Evolutionary conservation across 2,329 filamentous ascomycete species (phyloP).

Genomic region (Colletotrichum tofieldiae): DNA sequence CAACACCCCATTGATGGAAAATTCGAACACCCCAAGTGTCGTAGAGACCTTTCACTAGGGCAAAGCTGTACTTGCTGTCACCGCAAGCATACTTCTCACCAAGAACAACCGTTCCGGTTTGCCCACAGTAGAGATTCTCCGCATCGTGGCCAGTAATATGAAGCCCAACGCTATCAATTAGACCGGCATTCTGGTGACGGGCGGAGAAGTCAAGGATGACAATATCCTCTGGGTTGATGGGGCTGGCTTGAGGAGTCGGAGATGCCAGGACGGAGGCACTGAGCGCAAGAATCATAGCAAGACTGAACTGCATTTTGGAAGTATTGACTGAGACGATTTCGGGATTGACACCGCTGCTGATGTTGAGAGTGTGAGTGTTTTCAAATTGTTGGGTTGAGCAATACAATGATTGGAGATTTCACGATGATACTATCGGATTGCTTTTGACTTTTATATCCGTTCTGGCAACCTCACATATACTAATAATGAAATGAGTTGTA

Average conservation of each 20-base stretch:
- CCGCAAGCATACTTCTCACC: conserved; percentile 24
- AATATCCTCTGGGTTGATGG: not conserved
- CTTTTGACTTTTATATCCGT: not conserved
- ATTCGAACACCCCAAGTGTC: conserved; percentile 15
- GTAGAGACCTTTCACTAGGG: conserved; percentile 11
- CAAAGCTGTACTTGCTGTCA: conserved; percentile 31
- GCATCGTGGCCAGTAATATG: conserved; percentile 16
- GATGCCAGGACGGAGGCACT: not conserved
- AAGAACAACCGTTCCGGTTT: conserved; percentile 7
- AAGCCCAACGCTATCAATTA: conserved; percentile 13
- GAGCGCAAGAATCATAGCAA: not conserved
- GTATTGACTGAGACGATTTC: not conserved
- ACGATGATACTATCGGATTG: not conserved
- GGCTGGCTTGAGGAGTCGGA: conserved; percentile 4
- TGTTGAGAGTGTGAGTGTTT: not conserved
- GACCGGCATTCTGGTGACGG: conserved; percentile 3
- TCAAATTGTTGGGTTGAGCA: not conserved
- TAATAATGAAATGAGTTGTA: too few relatives aligned
- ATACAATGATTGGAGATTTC: too few relatives aligned
- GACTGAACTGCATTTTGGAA: not conserved
- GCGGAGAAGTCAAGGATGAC: conserved; percentile 23
- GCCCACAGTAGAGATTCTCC: conserved; percentile 8
- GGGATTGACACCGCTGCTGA: not conserved
- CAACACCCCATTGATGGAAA: conserved; percentile 22
- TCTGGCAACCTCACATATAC: accelerated